Evolutionary conservation across 225 moss, liverwort and hornwort species (phyloP).

Genomic region (Sphagnum tenellum): DNA sequence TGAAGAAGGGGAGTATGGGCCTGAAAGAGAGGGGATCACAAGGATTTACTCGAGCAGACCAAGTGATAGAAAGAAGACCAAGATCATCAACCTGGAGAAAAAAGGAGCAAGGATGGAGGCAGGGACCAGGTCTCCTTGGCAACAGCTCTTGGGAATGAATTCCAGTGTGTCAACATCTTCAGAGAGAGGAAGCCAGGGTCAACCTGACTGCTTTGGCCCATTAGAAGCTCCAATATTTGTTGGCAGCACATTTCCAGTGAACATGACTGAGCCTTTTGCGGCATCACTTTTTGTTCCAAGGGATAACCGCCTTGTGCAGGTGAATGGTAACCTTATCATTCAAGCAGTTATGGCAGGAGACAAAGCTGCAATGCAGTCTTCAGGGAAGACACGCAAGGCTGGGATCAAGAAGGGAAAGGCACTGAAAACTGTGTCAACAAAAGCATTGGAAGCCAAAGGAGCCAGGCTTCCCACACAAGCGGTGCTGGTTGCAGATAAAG

Average conservation of each 20-base stretch:
- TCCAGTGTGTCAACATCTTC: slow-evolving; percentile 7
- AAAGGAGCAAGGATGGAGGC: not conserved
- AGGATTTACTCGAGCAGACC: slow-evolving; percentile 9
- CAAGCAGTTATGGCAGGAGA: slow-evolving; percentile 49
- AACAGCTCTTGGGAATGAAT: slow-evolving; percentile 8
- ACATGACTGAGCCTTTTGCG: slow-evolving; percentile 40
- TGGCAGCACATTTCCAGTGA: slow-evolving; percentile 19
- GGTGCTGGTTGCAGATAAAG: slow-evolving; percentile 20
- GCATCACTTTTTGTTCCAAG: slow-evolving; percentile 41
- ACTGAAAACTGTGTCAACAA: slow-evolving; percentile 16
- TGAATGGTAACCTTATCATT: slow-evolving; percentile 58
- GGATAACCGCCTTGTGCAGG: slow-evolving; percentile 43
- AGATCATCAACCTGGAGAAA: not conserved
- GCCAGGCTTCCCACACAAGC: slow-evolving; percentile 6
- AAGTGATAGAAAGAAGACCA: slow-evolving; percentile 5
- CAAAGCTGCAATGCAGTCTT: slow-evolving; percentile 30
- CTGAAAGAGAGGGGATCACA: slow-evolving; percentile 31
- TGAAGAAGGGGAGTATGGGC: slow-evolving; percentile 36
- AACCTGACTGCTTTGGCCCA: slow-evolving; percentile 17
- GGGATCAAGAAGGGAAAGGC: slow-evolving; percentile 17
- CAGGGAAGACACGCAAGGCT: slow-evolving; percentile 13
- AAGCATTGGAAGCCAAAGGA: slow-evolving; percentile 14
- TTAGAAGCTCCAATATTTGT: slow-evolving; percentile 7
- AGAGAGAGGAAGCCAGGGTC: slow-evolving; percentile 11
- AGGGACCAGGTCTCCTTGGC: slow-evolving; percentile 8